Base-by-base conservation (phyloP, 805 yeast species). In the Yamadazyma philogaea region DNA sequence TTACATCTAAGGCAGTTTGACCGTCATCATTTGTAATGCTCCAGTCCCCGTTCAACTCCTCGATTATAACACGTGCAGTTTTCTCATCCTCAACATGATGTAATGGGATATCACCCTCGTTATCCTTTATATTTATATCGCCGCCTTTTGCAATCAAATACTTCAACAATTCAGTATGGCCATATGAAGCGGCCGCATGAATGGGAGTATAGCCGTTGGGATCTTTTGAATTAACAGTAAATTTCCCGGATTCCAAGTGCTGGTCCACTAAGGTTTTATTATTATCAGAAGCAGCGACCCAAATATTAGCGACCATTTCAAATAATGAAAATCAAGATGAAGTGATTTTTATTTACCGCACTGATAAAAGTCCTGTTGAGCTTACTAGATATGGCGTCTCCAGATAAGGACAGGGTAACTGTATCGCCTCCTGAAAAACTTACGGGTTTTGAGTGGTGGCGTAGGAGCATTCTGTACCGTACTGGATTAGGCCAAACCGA, bases 141-240 rank as follows among this genome's bases (percentile, higher is more conserved):
- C 96, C 98, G 7, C 86, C 86, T 15, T 64, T 52, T 4, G 52
- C 52, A 4, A 85, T 60, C 35, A 88, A 68, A 48, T 74, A 77
- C 43, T 66, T 60, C 30, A 93, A 66, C 30, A 93, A 67, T 7
- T 84, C 89, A 2, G 65, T 53, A 58, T 91, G 90, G 7, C 91
- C 91, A 61, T 93, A 93, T 1, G 97, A 84, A 2, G 95, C 95
- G 1, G 99, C 98, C 0, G 99, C 99, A 61, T 93, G 99, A 10
- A 93, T 75, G 6, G 99, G 95, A 0, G 98, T 91, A 63, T 95
- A 93, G 0, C 99, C 99, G 55, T 90, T 87, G 1, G 87, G 85
- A 61, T 93, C 99, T 48, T 82, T 79, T 6, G 84, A 75, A 55
- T 87, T 84, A 3, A 96, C 78, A 2, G 81, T 72, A 49, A 68